These are phyloP conservation scores for Mycena citricolor DNA, from an alignment of 1,284 basidiomycete species.

Conservation along the genomic window DNA sequence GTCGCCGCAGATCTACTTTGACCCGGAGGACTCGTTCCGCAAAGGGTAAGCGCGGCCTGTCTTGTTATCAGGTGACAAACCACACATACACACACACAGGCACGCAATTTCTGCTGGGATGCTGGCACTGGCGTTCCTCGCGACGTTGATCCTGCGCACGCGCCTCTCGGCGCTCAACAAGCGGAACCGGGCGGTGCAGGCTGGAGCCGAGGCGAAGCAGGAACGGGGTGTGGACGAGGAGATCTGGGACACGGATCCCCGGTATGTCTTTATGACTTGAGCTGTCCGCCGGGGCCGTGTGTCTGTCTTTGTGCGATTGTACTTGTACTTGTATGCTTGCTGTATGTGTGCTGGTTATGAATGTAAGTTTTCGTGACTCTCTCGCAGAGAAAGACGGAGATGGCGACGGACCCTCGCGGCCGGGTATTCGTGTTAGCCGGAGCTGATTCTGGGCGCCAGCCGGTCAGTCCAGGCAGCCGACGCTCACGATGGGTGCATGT, in stretches of 20 bases:
- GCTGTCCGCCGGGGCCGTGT: too few relatives aligned
- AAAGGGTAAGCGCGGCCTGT: conserved; percentile 42
- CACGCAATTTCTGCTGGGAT: conserved; percentile 54
- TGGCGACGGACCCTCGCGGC: too few relatives aligned
- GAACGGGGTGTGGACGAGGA: conserved; percentile 31
- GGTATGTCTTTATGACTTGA: conserved; percentile 46
- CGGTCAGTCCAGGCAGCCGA: too few relatives aligned
- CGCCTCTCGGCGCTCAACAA: conserved; percentile 42
- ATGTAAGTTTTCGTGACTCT: too few relatives aligned
- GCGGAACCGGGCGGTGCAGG: conserved; percentile 31
- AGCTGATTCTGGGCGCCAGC: too few relatives aligned
- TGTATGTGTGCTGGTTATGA: too few relatives aligned
- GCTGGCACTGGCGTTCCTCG: conserved; percentile 39
- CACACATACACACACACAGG: neutral
- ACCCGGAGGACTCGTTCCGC: conserved; percentile 46
- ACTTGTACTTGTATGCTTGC: too few relatives aligned
- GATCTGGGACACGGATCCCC: conserved; percentile 46
- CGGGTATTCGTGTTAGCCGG: too few relatives aligned
- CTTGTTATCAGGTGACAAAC: too few relatives aligned
- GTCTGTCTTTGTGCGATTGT: too few relatives aligned
- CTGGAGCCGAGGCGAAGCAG: conserved; percentile 31
- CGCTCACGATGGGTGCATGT: too few relatives aligned
- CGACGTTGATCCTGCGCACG: conserved; percentile 42
- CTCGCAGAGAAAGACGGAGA: too few relatives aligned
- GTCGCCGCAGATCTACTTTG: conserved; percentile 59